Percentiles rank a stretch among this genome's conserved stretches.
These are phyloP conservation scores for Fibroporia radiculosa DNA, from an alignment of 768 basidiomycete genomes.

Conservation along the genomic window DNA sequence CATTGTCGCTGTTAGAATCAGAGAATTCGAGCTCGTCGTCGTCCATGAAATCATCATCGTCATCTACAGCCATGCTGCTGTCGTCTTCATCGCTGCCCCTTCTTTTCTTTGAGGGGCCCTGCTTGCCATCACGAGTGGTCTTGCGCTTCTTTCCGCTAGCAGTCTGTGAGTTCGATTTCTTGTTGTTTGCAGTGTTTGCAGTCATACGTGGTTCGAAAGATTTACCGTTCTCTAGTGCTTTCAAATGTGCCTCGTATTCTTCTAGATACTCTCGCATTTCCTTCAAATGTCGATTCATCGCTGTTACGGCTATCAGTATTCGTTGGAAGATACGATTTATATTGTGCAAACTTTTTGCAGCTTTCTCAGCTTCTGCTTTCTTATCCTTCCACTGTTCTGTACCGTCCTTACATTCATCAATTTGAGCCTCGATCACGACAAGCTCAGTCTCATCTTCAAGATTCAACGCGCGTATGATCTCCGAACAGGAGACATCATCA, in stretches of 20 bases:
- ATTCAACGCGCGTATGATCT: slow-evolving; percentile 42
- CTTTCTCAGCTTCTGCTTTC: slow-evolving; percentile 32
- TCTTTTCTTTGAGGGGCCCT: slow-evolving; percentile 21
- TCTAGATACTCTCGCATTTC: slow-evolving; percentile 26
- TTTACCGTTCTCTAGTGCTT: slow-evolving; percentile 38
- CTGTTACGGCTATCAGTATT: slow-evolving; percentile 20
- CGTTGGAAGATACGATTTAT: not conserved
- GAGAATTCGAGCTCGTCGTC: slow-evolving; percentile 17
- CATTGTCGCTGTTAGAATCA: slow-evolving; percentile 15
- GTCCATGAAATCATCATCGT: slow-evolving; percentile 29
- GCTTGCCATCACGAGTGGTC: slow-evolving; percentile 31
- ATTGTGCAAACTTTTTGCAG: slow-evolving; percentile 32
- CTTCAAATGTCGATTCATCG: slow-evolving; percentile 32
- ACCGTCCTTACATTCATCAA: slow-evolving; percentile 30
- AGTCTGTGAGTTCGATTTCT: slow-evolving; percentile 10
- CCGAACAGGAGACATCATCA: slow-evolving; percentile 55
- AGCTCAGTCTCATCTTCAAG: slow-evolving; percentile 48
- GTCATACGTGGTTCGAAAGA: slow-evolving; percentile 37
- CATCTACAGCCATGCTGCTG: slow-evolving; percentile 10
- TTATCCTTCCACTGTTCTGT: slow-evolving; percentile 31
- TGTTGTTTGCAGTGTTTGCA: slow-evolving; percentile 21
- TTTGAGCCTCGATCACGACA: slow-evolving; percentile 39
- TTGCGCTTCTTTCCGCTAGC: slow-evolving; percentile 43
- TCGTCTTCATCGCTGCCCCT: slow-evolving; percentile 14
- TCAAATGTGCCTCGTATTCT: slow-evolving; percentile 39